Conservation (phyloP, 139 green algal genomes). For the Mesotaenium endlicherianum region DNA sequence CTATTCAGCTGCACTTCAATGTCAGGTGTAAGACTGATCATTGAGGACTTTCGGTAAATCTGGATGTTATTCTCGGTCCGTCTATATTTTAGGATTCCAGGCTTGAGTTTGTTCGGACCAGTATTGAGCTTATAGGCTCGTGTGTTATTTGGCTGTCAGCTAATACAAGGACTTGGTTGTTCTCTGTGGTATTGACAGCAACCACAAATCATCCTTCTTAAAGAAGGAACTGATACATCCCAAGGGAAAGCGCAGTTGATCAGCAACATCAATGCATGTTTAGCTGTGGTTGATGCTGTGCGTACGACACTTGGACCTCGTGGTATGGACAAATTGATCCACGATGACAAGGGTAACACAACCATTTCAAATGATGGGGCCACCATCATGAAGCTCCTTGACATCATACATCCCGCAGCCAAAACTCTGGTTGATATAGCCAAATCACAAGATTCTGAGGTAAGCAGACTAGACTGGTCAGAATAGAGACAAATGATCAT, state of each 20-base stretch:
- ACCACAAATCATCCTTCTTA: constrained; percentile 98
- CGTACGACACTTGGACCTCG: constrained; percentile 89
- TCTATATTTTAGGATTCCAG: too few species aligned
- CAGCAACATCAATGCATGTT: constrained; percentile 98
- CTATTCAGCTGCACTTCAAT: too few species aligned
- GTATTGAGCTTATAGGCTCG: background rate
- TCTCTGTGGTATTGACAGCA: too few species aligned
- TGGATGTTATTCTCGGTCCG: too few species aligned
- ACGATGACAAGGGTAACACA: constrained; percentile 78
- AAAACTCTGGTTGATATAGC: constrained; percentile 96
- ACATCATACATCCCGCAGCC: constrained; percentile 96
- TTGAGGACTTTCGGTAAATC: too few species aligned
- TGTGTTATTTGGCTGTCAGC: background rate
- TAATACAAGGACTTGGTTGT: too few species aligned
- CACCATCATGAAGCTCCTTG: constrained; percentile 99
- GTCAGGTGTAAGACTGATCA: too few species aligned
- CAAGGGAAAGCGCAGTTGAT: constrained; percentile 95
- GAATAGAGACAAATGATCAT: too few species aligned
- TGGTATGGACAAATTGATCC: constrained; percentile 99
- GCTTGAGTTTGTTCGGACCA: too few species aligned
- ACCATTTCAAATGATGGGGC: constrained; percentile 97
- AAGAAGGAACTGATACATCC: constrained; percentile 95
- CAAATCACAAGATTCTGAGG: constrained; percentile 89
- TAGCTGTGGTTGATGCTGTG: constrained; percentile 90
- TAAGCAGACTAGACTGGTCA: too few species aligned